Conservation (phyloP, 2,329 filamentous ascomycete species). For the Ophiosphaerella herpotricha region DNA sequence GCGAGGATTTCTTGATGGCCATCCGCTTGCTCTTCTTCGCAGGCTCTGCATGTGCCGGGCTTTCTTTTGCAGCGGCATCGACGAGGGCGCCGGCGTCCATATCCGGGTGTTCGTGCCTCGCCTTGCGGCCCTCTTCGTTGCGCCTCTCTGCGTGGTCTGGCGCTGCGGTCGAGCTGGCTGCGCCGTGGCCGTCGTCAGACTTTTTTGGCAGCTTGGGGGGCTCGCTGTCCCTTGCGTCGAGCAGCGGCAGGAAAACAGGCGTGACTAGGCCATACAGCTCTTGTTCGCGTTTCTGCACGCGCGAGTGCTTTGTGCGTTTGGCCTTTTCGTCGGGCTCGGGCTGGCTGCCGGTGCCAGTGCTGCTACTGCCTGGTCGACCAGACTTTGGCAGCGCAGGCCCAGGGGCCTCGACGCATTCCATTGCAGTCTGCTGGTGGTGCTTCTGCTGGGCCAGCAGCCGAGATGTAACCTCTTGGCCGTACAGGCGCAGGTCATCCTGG, state of each 20-base stretch:
- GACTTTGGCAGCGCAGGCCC: conserved; percentile 9
- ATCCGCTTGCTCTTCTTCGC: conserved; percentile 34
- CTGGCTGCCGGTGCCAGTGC: not conserved
- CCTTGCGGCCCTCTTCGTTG: conserved; percentile 21
- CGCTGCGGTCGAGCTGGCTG: not conserved
- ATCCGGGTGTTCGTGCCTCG: conserved; percentile 21
- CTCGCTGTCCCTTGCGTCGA: conserved; percentile 36
- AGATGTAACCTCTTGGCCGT: conserved; percentile 37
- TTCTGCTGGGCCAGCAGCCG: conserved; percentile 42
- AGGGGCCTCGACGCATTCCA: conserved; percentile 29
- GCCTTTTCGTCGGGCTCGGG: conserved; percentile 27
- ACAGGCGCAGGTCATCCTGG: conserved; percentile 38
- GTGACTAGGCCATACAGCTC: conserved; percentile 45
- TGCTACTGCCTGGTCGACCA: conserved; percentile 1
- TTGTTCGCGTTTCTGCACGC: conserved; percentile 45
- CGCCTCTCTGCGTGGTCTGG: conserved; percentile 21
- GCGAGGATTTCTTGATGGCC: conserved; percentile 39
- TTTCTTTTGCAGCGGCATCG: not conserved
- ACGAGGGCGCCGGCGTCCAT: conserved; percentile 14
- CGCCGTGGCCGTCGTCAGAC: not conserved
- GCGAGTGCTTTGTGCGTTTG: conserved; percentile 42
- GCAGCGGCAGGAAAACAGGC: conserved; percentile 42
- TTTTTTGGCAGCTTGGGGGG: conserved; percentile 31
- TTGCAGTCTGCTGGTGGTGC: conserved; percentile 11
- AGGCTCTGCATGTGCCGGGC: conserved; percentile 6